phyloP scores from a whole-genome alignment of 345 rosid species.

The Rhodomyrtus tomentosa region DNA sequence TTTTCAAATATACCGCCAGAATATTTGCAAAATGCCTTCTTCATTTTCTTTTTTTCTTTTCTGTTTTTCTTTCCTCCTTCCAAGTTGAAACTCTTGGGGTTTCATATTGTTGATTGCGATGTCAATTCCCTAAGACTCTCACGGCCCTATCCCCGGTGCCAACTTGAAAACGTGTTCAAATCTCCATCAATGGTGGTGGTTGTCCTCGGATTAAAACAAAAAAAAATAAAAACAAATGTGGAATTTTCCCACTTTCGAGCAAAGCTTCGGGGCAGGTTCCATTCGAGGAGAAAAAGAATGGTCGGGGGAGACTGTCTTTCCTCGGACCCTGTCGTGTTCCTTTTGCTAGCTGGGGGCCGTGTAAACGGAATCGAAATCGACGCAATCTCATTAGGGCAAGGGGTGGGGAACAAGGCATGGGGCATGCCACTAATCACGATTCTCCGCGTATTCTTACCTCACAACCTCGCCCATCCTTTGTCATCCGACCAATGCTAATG shows the following conservation, averaged over 20 bases:
- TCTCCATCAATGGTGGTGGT: not conserved
- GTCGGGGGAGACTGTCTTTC: not conserved
- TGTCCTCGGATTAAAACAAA: not conserved
- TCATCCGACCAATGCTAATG: not conserved
- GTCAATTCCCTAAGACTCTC: not conserved
- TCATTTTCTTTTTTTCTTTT: not conserved
- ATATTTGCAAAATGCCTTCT: not conserved
- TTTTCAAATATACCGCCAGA: not conserved
- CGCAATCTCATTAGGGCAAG: not conserved
- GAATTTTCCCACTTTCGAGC: not conserved
- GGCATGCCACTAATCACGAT: conserved; percentile 6
- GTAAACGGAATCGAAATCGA: not conserved
- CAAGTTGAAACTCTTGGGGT: not conserved
- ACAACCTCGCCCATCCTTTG: not conserved
- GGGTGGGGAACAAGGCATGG: conserved; percentile 3
- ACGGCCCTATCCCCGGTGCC: not conserved
- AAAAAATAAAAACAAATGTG: no score
- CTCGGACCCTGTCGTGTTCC: not conserved
- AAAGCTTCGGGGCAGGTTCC: not conserved
- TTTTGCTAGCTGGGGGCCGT: not conserved
- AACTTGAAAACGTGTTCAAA: not conserved
- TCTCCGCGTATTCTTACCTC: conserved; percentile 19
- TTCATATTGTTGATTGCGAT: not conserved
- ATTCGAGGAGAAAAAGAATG: not conserved
- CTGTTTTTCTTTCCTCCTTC: no score